These are phyloP conservation scores for Lathyrus tuberosus DNA, from an alignment of 306 rosid species.

Conservation along the genomic window DNA sequence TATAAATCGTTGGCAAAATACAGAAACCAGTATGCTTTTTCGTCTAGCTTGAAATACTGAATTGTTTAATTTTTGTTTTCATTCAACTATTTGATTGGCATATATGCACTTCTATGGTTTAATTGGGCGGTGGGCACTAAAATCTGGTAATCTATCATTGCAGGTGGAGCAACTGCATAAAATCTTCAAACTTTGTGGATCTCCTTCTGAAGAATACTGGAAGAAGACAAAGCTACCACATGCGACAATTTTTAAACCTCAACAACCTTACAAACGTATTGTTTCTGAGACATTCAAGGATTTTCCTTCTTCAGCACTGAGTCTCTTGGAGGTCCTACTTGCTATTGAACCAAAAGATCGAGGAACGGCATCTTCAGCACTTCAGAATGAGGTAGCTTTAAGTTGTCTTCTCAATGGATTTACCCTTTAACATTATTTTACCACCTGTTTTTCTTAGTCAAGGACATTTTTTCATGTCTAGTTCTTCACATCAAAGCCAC, in stretches of 20 bases:
- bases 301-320: slow-evolving; percentile 62
- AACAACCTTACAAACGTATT: slow-evolving; percentile 71
- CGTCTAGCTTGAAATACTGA: slow-evolving; percentile 22
- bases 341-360: slow-evolving; percentile 74
- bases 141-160: slow-evolving; percentile 27
- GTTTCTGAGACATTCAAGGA: slow-evolving; percentile 71
- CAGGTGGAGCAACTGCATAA: slow-evolving; percentile 96
- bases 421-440: neutral
- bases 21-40: slow-evolving; percentile 16
- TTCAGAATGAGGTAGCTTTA: slow-evolving; percentile 67
- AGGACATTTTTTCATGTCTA: slow-evolving; percentile 40
- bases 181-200: slow-evolving; percentile 91
- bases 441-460: slow-evolving; percentile 25
- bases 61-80: neutral
- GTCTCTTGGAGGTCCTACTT: slow-evolving; percentile 73
- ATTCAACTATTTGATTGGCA: slow-evolving; percentile 18
- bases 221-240: slow-evolving; percentile 77
- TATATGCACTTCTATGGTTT: slow-evolving; percentile 19
- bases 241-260: slow-evolving; percentile 83
- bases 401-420: slow-evolving; percentile 26
- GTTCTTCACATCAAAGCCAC: slow-evolving; percentile 77
- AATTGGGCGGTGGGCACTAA: slow-evolving; percentile 32
- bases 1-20: slow-evolving; percentile 7
- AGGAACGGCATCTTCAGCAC: slow-evolving; percentile 79
- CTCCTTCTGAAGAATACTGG: slow-evolving; percentile 92